Evolutionary conservation across 1,139 yeast species (phyloP).

Genomic region (Geotrichum aggregatum): DNA sequence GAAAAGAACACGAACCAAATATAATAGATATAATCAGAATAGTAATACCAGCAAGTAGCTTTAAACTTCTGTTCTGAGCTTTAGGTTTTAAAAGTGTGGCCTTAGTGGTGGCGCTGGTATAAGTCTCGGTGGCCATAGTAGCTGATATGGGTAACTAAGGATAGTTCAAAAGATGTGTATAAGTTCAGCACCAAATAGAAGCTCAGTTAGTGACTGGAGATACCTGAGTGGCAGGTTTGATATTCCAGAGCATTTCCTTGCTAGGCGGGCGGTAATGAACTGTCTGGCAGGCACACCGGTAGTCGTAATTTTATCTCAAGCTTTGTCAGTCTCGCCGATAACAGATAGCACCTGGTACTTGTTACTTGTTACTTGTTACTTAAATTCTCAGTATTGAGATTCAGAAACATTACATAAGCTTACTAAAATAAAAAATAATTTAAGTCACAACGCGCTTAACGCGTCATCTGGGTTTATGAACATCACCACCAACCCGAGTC

Average conservation of each 20-base stretch:
- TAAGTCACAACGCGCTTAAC: neutral
- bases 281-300: neutral
- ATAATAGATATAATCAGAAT: neutral
- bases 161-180: neutral
- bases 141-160: neutral
- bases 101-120: slow-evolving; percentile 1
- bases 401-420: neutral
- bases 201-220: neutral
- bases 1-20: slow-evolving; percentile 2
- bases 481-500: neutral
- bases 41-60: neutral
- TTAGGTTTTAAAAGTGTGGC: neutral
- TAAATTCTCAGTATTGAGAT: neutral
- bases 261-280: neutral
- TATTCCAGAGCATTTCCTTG: neutral
- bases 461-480: neutral
- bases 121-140: slow-evolving; percentile 12
- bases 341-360: neutral
- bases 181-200: neutral
- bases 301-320: neutral
- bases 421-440: neutral
- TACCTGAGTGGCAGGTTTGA: neutral
- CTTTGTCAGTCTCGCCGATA: neutral
- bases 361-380: neutral
- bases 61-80: neutral